Evolutionary conservation across 371 early-diverging fungal species (phyloP).

Genomic region (Apophysomyces sp.): DNA sequence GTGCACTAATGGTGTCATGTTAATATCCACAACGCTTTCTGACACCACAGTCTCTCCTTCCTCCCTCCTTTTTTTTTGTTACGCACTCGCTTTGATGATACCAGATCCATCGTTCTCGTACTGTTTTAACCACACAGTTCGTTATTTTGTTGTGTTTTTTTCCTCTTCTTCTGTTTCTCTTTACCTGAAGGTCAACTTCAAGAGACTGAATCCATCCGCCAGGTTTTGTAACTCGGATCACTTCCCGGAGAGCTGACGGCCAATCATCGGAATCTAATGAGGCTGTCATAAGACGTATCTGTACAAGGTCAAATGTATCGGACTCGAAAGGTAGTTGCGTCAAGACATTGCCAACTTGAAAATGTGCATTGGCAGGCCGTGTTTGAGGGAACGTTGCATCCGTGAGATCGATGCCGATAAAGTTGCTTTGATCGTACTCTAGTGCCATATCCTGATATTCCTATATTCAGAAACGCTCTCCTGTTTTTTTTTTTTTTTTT

Average conservation of each 20-base stretch:
- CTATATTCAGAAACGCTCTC: not conserved
- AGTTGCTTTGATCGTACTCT: slow-evolving; percentile 51
- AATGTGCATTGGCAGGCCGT: slow-evolving; percentile 44
- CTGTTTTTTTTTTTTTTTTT: slow-evolving; percentile 1
- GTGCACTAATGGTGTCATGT: not conserved
- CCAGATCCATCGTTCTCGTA: not conserved
- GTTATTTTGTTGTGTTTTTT: not conserved
- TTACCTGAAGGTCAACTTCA: slow-evolving; percentile 46
- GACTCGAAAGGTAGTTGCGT: slow-evolving; percentile 56
- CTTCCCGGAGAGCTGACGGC: slow-evolving; percentile 45
- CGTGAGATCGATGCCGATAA: slow-evolving; percentile 55
- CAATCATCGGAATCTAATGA: slow-evolving; percentile 51
- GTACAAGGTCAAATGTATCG: slow-evolving; percentile 59
- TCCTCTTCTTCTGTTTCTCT: slow-evolving; percentile 6
- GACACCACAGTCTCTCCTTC: no score
- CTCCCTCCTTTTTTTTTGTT: no score
- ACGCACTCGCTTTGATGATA: not conserved
- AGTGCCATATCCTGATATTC: slow-evolving; percentile 52
- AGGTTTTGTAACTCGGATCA: slow-evolving; percentile 54
- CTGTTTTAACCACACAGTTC: not conserved
- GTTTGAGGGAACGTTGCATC: slow-evolving; percentile 56
- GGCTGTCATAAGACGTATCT: slow-evolving; percentile 53
- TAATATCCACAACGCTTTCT: not conserved
- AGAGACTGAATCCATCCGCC: slow-evolving; percentile 58
- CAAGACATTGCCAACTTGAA: slow-evolving; percentile 45